Conservation (phyloP, 2,329 filamentous ascomycete genomes). For the Fonsecaea monophora region DNA sequence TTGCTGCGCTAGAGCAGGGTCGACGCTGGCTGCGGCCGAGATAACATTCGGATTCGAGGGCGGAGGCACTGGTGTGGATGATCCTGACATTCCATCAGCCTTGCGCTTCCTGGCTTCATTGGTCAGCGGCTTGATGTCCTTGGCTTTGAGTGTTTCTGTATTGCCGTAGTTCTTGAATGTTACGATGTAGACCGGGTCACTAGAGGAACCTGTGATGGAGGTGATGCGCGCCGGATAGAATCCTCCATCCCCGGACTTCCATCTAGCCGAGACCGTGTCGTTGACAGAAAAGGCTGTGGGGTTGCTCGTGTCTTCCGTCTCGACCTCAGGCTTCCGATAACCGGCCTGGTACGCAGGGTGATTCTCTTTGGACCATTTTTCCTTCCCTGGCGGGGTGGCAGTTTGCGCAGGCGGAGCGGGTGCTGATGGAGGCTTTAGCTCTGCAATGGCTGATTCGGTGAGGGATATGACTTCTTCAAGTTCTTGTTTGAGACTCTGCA, state of each 20-base stretch:
- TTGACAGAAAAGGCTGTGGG: conserved; percentile 78
- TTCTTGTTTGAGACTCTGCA: conserved; percentile 78
- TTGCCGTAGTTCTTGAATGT: conserved; percentile 88
- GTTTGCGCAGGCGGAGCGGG: conserved; percentile 51
- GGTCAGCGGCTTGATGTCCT: conserved; percentile 81
- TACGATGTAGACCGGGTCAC: conserved; percentile 89
- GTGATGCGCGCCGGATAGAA: conserved; percentile 95
- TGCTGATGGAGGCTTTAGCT: conserved; percentile 69
- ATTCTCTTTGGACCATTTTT: conserved; percentile 81
- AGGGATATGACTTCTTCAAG: conserved; percentile 81
- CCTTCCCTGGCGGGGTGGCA: conserved; percentile 62
- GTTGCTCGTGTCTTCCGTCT: conserved; percentile 46
- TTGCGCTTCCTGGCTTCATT: conserved; percentile 80
- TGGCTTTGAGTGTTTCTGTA: conserved; percentile 79
- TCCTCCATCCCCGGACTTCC: conserved; percentile 83
- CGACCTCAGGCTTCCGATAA: conserved; percentile 61
- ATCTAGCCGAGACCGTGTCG: conserved; percentile 88
- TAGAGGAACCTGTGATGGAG: conserved; percentile 89
- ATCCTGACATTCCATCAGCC: conserved; percentile 74
- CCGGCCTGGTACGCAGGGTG: conserved; percentile 76
- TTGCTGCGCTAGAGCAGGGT: conserved; percentile 69
- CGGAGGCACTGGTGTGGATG: conserved; percentile 50
- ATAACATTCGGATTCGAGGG: conserved; percentile 63
- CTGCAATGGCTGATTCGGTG: conserved; percentile 79
- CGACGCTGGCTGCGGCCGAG: conserved; percentile 70